phyloP scores from a whole-genome alignment of 306 rosid species.

The Betula pendula region DNA sequence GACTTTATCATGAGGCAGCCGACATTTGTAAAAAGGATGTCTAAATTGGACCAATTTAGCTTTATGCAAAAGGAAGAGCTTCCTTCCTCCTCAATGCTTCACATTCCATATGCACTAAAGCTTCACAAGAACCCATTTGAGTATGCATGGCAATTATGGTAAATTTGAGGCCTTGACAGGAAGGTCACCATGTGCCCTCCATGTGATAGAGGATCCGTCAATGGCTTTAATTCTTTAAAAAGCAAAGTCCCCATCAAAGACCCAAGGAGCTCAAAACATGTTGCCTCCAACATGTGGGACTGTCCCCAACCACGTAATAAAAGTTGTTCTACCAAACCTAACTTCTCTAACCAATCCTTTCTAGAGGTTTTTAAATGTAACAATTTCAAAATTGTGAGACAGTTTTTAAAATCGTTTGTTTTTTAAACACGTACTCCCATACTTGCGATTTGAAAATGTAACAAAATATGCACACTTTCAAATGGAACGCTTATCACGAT shows the following conservation, averaged over 20 bases:
- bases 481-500: too few relatives aligned
- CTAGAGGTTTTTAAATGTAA: too few relatives aligned
- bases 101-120: neutral
- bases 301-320: conserved; percentile 20
- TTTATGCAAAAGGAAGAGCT: neutral
- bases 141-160: too few relatives aligned
- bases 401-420: too few relatives aligned
- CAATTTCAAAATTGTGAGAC: too few relatives aligned
- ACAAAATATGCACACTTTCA: too few relatives aligned
- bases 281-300: conserved; percentile 22
- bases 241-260: conserved; percentile 37
- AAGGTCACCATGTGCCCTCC: conserved; percentile 34
- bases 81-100: neutral
- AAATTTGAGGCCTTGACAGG: conserved; percentile 17
- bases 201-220: conserved; percentile 43
- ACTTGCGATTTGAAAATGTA: too few relatives aligned
- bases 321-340: neutral
- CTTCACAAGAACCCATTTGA: neutral
- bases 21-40: conserved; percentile 8
- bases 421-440: neutral
- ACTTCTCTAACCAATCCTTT: neutral
- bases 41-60: conserved; percentile 12
- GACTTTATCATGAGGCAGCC: conserved; percentile 18
- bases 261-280: conserved; percentile 29
- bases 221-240: conserved; percentile 26